Base-by-base conservation (phyloP, 108 stramenopile genomes). In the Bacterosira constricta region DNA sequence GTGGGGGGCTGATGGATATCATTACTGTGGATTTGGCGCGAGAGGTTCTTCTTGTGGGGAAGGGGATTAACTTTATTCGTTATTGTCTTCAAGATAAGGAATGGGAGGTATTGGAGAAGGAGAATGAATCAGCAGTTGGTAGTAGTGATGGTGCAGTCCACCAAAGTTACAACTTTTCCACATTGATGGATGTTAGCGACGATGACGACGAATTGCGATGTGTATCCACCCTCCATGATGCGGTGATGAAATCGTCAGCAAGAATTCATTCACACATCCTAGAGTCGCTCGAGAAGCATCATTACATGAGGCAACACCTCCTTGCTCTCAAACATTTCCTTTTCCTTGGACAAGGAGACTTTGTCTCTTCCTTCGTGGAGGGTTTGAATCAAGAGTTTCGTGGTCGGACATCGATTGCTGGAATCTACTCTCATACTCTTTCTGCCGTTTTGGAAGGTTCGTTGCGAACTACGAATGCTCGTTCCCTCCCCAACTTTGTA, bases 311-410 rank as follows among this genome's bases (percentile, higher is more conserved):
- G 67, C 32, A 80, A 11, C 99, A 99, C 71, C 77, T 98, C n/a
- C 75, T 75, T 21, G 97, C 95, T 4, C 74, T 98, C 32, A 98
- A 98, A 71, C 90, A 90, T 63, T 98, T 98, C 66, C 57, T 99
- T 25, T 85, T 98, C 35, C 84, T 98, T 12, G 97, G 96, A 21
- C 98, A 97, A 81, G 99, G 98, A 10, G 98, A 99, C 70, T 96
- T 98, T 59, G 92, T 96, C 60, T 85, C 88, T 23, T 80, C 88
- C 3, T 85, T 99, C 25, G 90, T 98, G 66, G 94, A 97, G 57
- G 88, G 93, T 7, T 60, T 94, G 30, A 67, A 85, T 62, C 25
- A 74, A 8, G 93, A 91, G 66, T 91, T 87, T 74, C 78, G 82
- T 38, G 82, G 76, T 4, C 41, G 67, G 12, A 64, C 63, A 25